Percentiles rank a stretch among this genome's conserved stretches.
phyloP scores from a whole-genome alignment of 345 rosid species.

The Bruguiera parviflora region DNA sequence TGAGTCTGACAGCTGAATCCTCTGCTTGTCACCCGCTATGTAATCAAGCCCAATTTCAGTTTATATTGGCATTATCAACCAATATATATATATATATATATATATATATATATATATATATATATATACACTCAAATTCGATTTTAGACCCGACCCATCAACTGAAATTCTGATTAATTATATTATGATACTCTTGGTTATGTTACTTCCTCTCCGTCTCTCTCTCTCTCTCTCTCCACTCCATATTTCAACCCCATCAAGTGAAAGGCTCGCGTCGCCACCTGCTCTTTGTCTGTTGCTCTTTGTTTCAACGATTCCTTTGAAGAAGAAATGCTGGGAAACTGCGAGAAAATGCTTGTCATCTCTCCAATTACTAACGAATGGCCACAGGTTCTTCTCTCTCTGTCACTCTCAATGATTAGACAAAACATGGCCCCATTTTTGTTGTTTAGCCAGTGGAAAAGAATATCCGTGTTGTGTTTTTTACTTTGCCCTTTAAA shows the following conservation, averaged over 20 bases:
- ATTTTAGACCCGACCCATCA: slow-evolving; percentile 31
- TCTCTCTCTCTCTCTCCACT: not conserved
- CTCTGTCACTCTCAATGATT: slow-evolving; percentile 38
- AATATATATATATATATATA: not conserved
- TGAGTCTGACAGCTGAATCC: no score
- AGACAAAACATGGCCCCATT: slow-evolving; percentile 41
- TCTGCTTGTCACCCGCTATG: no score
- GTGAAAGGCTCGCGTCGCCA: slow-evolving; percentile 50
- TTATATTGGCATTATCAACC: no score
- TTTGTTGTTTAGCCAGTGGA: slow-evolving; percentile 16
- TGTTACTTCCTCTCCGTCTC: not conserved
- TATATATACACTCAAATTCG: slow-evolving; percentile 8
- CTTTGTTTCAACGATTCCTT: slow-evolving; percentile 60
- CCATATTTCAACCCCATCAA: slow-evolving; percentile 29
- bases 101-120: not conserved
- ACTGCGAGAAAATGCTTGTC: slow-evolving; percentile 56
- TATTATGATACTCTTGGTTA: slow-evolving; percentile 3
- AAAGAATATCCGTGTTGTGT: slow-evolving; percentile 31
- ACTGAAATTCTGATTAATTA: slow-evolving; percentile 36
- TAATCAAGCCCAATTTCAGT: no score
- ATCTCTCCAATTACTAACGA: slow-evolving; percentile 57
- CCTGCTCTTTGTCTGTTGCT: slow-evolving; percentile 67
- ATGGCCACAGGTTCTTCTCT: slow-evolving; percentile 58
- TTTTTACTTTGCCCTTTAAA: slow-evolving; percentile 25
- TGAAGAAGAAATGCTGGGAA: slow-evolving; percentile 49